Conservation (phyloP, 768 basidiomycete species). For the Postia placenta region DNA sequence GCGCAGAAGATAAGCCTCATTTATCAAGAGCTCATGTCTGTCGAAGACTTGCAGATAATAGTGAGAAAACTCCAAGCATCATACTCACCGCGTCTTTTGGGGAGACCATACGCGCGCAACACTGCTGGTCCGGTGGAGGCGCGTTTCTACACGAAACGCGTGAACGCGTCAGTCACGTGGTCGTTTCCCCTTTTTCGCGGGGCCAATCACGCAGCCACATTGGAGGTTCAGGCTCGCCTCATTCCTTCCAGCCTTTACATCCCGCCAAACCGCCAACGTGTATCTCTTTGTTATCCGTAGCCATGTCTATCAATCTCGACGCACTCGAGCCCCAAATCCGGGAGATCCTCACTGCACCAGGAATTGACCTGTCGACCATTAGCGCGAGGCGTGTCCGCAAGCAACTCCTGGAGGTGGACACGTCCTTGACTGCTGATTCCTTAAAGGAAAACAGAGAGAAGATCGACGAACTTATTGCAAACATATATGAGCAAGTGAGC, state of each 20-base stretch:
- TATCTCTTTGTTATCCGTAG: not conserved
- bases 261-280: not conserved
- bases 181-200: not conserved
- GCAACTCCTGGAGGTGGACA: conserved; percentile 50
- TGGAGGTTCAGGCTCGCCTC: too few species aligned
- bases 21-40: too few species aligned
- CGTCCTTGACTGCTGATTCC: conserved; percentile 48
- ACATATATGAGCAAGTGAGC: conserved; percentile 53
- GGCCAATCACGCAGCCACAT: too few species aligned
- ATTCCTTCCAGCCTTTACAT: not conserved
- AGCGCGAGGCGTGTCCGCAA: conserved; percentile 88
- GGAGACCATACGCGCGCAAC: too few species aligned
- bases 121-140: too few species aligned
- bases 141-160: not conserved
- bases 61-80: too few species aligned
- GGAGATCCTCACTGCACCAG: conserved; percentile 69
- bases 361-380: conserved; percentile 68
- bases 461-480: conserved; percentile 64
- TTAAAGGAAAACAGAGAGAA: conserved; percentile 63
- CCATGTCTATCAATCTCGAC: not conserved
- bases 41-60: too few species aligned
- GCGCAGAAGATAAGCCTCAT: too few species aligned
- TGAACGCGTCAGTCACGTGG: not conserved
- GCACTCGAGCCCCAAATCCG: conserved; percentile 54
- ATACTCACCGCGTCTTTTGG: too few species aligned